Conservation (phyloP, 768 basidiomycete genomes). For the Kwoniella sp. region DNA sequence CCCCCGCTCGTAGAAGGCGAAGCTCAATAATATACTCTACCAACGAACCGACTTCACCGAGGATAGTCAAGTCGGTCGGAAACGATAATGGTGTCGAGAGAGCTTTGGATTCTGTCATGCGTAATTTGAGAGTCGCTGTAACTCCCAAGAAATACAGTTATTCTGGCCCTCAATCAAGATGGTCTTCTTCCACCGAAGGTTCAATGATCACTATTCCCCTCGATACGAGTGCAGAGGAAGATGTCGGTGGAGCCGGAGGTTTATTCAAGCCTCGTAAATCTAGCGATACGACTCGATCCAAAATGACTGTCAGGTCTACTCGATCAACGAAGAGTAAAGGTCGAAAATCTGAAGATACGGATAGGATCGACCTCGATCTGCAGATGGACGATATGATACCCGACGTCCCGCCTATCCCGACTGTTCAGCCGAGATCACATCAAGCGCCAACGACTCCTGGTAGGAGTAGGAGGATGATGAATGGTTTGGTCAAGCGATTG, state of each 20-base stretch:
- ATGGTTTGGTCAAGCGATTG: constrained; percentile 36
- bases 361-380: constrained; percentile 24
- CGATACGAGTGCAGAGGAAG: constrained; percentile 7
- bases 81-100: constrained; percentile 31
- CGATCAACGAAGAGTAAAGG: constrained; percentile 18
- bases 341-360: constrained; percentile 18
- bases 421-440: background rate
- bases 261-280: constrained; percentile 32
- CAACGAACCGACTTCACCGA: constrained; percentile 26
- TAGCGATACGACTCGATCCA: constrained; percentile 26
- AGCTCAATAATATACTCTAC: constrained; percentile 26
- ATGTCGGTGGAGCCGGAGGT: constrained; percentile 11
- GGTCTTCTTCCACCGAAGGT: constrained; percentile 44
- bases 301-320: constrained; percentile 20
- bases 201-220: background rate
- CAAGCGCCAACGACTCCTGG: constrained; percentile 32
- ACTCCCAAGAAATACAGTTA: constrained; percentile 20
- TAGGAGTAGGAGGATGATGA: constrained; percentile 35
- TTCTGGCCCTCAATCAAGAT: constrained; percentile 25
- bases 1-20: constrained; percentile 21
- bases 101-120: constrained; percentile 43
- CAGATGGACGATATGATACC: constrained; percentile 1
- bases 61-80: constrained; percentile 22
- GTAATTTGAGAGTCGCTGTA: constrained; percentile 28
- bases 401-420: constrained; percentile 19